Percentiles rank a stretch among this genome's conserved stretches.
phyloP scores from a whole-genome alignment of 2,329 filamentous ascomycete genomes.

The Apiospora marii region DNA sequence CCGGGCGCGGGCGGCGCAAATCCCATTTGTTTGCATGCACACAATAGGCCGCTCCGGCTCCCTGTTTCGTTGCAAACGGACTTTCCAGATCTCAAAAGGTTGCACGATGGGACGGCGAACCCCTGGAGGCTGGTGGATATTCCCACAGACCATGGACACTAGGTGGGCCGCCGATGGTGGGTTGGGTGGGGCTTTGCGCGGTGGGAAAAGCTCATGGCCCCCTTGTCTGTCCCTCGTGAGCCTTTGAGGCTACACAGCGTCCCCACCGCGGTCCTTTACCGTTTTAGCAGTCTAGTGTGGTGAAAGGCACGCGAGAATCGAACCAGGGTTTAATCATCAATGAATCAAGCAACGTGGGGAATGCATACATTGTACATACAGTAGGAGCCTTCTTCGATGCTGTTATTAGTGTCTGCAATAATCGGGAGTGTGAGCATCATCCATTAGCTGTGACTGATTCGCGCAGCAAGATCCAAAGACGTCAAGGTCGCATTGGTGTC shows the following conservation, averaged over 20 bases:
- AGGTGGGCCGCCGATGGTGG: background rate
- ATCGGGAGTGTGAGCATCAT: conserved; percentile 1
- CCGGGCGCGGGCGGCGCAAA: background rate
- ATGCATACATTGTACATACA: background rate
- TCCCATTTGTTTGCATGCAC: conserved; percentile 7
- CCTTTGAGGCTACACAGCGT: background rate
- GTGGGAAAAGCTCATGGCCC: conserved; percentile 3
- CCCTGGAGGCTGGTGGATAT: background rate
- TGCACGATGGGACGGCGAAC: conserved; percentile 15
- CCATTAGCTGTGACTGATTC: background rate
- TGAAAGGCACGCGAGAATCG: background rate
- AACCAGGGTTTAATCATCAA: conserved; percentile 1
- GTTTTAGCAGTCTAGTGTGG: background rate
- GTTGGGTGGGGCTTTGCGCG: background rate
- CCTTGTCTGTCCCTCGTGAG: conserved; percentile 2
- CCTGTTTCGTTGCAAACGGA: conserved; percentile 8
- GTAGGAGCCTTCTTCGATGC: background rate
- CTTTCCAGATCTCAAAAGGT: conserved; percentile 4
- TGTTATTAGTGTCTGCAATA: conserved; percentile 2
- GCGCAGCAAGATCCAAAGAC: background rate
- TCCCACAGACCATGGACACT: conserved; percentile 6
- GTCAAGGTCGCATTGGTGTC: background rate
- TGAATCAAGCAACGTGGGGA: conserved; percentile 10
- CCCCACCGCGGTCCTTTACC: background rate
- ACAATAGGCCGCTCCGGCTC: background rate